These are phyloP conservation scores for Fonsecaea nubica DNA, from an alignment of 2,329 filamentous ascomycete species.

Conservation along the genomic window DNA sequence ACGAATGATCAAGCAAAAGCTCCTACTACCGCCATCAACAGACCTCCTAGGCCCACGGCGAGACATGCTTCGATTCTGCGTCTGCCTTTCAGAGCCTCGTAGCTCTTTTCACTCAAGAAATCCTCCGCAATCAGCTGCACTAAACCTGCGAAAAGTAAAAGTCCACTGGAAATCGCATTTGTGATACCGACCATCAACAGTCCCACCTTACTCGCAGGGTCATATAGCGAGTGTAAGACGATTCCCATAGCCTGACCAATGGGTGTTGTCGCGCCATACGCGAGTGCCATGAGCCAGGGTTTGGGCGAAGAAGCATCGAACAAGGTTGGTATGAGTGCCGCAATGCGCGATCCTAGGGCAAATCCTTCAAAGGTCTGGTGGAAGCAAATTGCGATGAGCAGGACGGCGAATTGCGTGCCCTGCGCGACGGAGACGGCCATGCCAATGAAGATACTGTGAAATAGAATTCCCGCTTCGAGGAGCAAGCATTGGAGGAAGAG, in stretches of 20 bases:
- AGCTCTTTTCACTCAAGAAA: constrained; percentile 73
- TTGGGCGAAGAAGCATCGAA: constrained; percentile 76
- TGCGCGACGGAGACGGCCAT: constrained; percentile 85
- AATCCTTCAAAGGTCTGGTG: constrained; percentile 90
- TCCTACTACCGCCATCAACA: constrained; percentile 71
- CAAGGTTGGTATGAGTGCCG: constrained; percentile 68
- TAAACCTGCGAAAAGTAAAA: constrained; percentile 80
- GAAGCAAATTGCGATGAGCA: constrained; percentile 80
- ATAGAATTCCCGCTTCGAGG: constrained; percentile 81
- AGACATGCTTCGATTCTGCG: constrained; percentile 67
- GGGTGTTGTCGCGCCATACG: constrained; percentile 75
- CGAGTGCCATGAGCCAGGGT: constrained; percentile 73
- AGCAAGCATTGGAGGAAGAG: constrained; percentile 78
- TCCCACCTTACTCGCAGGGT: constrained; percentile 76
- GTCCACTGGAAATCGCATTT: constrained; percentile 81
- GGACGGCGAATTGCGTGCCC: constrained; percentile 78
- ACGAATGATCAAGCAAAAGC: constrained; percentile 61
- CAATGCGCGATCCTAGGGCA: constrained; percentile 82
- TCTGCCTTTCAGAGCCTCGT: constrained; percentile 63
- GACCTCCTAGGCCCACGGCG: constrained; percentile 65
- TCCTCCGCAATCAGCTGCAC: constrained; percentile 87
- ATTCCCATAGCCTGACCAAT: constrained; percentile 84
- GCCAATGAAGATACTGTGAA: constrained; percentile 85
- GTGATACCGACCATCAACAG: constrained; percentile 84
- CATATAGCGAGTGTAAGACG: constrained; percentile 77